Evolutionary conservation across 768 basidiomycete species (phyloP), one percentile per base, ranked within the genome.

Genomic region (Kwoniella bestiolae): DNA sequence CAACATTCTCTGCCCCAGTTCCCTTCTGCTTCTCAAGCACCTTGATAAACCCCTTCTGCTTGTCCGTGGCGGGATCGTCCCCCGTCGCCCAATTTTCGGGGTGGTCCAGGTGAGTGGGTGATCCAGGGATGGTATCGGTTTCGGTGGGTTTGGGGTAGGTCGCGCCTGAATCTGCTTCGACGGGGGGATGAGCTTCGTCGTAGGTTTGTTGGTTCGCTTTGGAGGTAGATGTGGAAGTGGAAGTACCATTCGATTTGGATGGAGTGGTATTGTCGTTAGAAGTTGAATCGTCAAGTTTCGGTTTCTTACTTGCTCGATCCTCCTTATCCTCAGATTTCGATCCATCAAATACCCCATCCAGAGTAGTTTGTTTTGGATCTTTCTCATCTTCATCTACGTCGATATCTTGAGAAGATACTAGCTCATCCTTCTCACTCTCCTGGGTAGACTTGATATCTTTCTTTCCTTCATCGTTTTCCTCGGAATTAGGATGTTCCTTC

Each of bases 61-160:
- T 81, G 6, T 72, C 71, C 12, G 80, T 81, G 8, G 80, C 78
- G 11, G 80, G 79, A 7, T 81, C 78, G 7, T 69, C 75, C 25
- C 79, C 79, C 2, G 80, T 81, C 12, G 75, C 66, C 80, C 80
- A 81, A 23, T 74, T 75, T 53, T 81, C 80, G 4, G 80, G 80
- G 57, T 81, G 79, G 50, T 72, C 73, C 21, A 80, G 72, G 55
- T 80, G 77, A 50, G 46, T 66, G 2, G 51, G 65, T 34, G 70
- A 68, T 12, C 70, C 73, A 3, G 71, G 68, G 11, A 59, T 52
- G 1, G 71, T 69, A n/a, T 65, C 63, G 11, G 47, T 23, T 6
- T 23, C n/a, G 34, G 28, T 47, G 18, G 56, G 45, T 25, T 21
- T 47, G 2, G 56, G 18, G 1, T 44, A 21, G 8, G 45, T 49